phyloP scores from a whole-genome alignment of 305 asterid genomes.

The Fraxinus albicans region DNA sequence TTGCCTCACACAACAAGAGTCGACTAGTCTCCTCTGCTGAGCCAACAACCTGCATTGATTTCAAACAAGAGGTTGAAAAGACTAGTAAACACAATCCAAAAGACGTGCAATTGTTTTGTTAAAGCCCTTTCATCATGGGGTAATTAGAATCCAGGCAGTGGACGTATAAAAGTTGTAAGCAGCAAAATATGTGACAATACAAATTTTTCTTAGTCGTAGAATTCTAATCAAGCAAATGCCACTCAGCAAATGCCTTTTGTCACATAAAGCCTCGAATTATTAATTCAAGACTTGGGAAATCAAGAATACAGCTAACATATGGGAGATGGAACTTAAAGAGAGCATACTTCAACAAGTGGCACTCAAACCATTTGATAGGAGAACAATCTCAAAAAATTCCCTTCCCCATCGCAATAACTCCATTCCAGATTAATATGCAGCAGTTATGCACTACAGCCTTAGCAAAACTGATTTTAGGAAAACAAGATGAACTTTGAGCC shows the following conservation, averaged over 20 bases:
- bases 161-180: not conserved
- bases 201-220: not conserved
- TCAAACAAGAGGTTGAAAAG: not conserved
- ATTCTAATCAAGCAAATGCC: not conserved
- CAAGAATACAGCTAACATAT: not conserved
- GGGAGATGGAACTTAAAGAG: not conserved
- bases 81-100: not conserved
- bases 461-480: not conserved
- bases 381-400: not conserved
- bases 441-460: not conserved
- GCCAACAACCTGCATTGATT: constrained; percentile 67
- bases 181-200: not conserved
- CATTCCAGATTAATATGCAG: not conserved
- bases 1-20: constrained; percentile 87
- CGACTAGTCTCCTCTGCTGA: constrained; percentile 76
- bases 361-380: not conserved
- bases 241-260: not conserved
- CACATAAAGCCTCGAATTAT: not conserved
- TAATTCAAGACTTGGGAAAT: not conserved
- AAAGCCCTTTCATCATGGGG: not conserved
- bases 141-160: not conserved
- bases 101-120: not conserved
- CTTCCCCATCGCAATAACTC: not conserved
- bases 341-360: not conserved
- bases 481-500: not conserved